Evolutionary conservation across 331 rosid species (phyloP), one percentile per base, ranked within the genome.

Genomic region (Malus hybrid): DNA sequence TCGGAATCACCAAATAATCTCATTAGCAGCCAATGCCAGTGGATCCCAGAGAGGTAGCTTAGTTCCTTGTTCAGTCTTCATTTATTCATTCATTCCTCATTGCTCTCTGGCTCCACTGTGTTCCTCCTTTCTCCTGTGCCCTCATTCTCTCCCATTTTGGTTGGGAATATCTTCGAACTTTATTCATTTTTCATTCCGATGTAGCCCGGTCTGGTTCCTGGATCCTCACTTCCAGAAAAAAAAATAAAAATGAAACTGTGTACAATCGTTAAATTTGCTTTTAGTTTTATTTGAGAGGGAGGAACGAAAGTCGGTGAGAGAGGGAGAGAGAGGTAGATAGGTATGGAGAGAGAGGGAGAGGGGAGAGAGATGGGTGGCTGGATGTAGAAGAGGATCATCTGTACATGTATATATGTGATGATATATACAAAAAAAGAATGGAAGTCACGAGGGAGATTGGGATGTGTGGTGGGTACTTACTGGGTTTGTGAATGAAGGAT

Each of bases 11-110:
- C 86, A 76, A 88, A 90, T 84, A 91, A 87, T 84, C 77, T 83
- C 78, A 62, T 70, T 81, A 85, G 90, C 88, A 72, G 79, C 82
- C 93, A 82, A 71, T 76, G 79, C 74, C 86, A 76, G 61, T 27
- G 94, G 93, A 84, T 80, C 83, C 85, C 82, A 69, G 86, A 82
- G 91, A 87, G 84, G 81, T 84, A 83, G 93, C 77, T 65, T 85
- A 87, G 94, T 85, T 82, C 89, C 87, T 82, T 83, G 80, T 82
- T 85, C 82, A 66, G 88, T 87, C 85, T 85, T 80, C 42, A 90
- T 93, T 91, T 81, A 86, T 91, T 93, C 93, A 89, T 93, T 91
- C 90, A 88, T 93, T 93, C 88, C 91, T 64, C 89, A 91, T 90
- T 87, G 87, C 87, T 85, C 89, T 86, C 83, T 85, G 93, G 92